Evolutionary conservation across 345 rosid genomes (phyloP).

Genomic region (Draba incana): DNA sequence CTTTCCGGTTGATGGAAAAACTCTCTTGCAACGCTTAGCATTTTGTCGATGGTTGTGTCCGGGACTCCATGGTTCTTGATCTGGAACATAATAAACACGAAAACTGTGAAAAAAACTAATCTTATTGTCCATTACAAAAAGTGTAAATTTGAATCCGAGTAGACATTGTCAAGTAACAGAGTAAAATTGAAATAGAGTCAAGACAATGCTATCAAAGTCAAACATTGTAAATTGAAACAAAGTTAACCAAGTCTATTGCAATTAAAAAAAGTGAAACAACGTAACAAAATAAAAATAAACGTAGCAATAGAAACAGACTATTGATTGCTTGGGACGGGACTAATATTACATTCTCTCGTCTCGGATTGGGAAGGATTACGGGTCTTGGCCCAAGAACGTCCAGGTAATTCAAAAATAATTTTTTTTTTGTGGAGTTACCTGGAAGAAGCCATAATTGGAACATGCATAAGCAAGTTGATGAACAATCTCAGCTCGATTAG

Average conservation of each 20-base stretch:
- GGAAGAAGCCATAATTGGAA: constrained; percentile 62
- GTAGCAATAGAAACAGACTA: no score
- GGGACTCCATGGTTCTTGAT: constrained; percentile 75
- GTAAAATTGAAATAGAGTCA: no score
- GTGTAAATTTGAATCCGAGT: not conserved
- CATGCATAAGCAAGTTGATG: constrained; percentile 59
- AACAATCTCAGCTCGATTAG: constrained; percentile 45
- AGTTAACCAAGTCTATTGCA: no score
- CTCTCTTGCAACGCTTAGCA: constrained; percentile 50
- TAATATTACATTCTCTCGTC: no score
- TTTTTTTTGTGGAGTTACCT: constrained; percentile 50
- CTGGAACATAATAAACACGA: constrained; percentile 41
- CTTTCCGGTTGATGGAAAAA: constrained; percentile 67
- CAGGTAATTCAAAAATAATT: no score
- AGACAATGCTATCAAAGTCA: not conserved
- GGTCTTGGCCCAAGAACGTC: no score
- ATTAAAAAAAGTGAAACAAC: no score
- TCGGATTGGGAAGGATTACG: no score
- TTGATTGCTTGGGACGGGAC: no score
- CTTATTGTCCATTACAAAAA: not conserved
- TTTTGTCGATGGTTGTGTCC: constrained; percentile 37
- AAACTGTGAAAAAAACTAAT: not conserved
- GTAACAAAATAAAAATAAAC: no score
- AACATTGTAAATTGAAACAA: not conserved
- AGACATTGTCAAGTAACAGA: not conserved